Conservation (phyloP, 2,329 filamentous ascomycete genomes). For the Penicillium expansum region DNA sequence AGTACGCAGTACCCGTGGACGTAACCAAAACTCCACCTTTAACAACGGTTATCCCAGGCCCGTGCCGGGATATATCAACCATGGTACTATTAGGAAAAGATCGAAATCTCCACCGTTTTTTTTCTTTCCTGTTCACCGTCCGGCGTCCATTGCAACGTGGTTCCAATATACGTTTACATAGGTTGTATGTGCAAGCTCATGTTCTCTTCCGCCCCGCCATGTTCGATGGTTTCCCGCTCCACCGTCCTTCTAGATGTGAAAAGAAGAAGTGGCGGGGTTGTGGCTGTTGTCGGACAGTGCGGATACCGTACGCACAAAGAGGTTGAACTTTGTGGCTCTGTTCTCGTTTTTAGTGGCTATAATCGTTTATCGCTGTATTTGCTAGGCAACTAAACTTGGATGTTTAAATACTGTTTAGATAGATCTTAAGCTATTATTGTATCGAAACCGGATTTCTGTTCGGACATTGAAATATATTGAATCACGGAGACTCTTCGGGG, state of each 20-base stretch:
- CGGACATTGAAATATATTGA: background rate
- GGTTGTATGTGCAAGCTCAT: background rate
- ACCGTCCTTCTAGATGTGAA: slow-evolving; percentile 14
- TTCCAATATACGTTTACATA: background rate
- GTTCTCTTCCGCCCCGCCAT: slow-evolving; percentile 16
- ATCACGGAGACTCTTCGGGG: background rate
- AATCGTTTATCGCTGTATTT: background rate
- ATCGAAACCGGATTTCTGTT: background rate
- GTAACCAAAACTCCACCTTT: slow-evolving; percentile 19
- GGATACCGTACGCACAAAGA: slow-evolving; percentile 21
- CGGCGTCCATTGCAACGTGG: background rate
- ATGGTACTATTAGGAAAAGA: slow-evolving; percentile 11
- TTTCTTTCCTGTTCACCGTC: background rate
- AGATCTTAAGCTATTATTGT: background rate
- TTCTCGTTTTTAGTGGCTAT: background rate
- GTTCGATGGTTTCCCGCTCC: slow-evolving; percentile 18
- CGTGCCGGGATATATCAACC: slow-evolving; percentile 22
- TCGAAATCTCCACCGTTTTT: slow-evolving; percentile 6
- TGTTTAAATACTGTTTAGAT: background rate
- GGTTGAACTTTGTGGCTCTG: slow-evolving; percentile 1
- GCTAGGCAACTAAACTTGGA: background rate
- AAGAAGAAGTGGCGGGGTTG: slow-evolving; percentile 12
- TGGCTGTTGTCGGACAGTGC: slow-evolving; percentile 19
- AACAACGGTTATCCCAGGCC: slow-evolving; percentile 24
- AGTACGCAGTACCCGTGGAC: background rate